Evolutionary conservation across 805 yeast genomes (phyloP).

Genomic region (Tetrapisispora pingtungensis): DNA sequence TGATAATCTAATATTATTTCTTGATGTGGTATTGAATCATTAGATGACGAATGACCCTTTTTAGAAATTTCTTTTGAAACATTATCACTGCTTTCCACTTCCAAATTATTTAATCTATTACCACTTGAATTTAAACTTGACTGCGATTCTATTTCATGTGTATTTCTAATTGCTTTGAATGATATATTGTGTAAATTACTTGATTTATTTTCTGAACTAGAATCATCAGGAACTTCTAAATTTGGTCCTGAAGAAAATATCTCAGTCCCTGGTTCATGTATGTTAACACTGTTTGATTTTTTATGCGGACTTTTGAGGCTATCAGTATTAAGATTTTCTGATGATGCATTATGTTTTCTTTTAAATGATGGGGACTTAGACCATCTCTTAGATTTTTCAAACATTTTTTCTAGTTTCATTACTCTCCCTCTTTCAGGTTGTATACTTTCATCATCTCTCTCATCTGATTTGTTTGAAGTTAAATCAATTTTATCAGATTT

Average conservation of each 20-base stretch:
- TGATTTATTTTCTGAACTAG: background rate
- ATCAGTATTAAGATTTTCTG: background rate
- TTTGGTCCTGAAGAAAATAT: background rate
- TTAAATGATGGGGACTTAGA: conserved; percentile 13
- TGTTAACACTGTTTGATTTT: background rate
- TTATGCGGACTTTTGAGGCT: background rate
- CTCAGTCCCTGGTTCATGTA: background rate
- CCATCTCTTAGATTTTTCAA: conserved; percentile 14
- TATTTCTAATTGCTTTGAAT: background rate
- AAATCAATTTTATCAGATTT: background rate
- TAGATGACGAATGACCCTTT: no score
- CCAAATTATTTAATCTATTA: background rate
- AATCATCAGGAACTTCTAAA: background rate
- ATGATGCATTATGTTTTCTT: background rate
- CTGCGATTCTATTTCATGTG: background rate
- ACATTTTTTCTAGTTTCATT: conserved; percentile 18
- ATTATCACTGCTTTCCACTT: background rate
- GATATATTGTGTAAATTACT: conserved; percentile 1
- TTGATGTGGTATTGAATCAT: background rate
- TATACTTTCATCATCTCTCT: background rate
- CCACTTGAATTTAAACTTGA: background rate
- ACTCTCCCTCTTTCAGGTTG: background rate
- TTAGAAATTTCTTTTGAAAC: background rate
- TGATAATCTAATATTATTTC: conserved; percentile 13
- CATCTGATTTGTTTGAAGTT: background rate